Base-by-base conservation (phyloP, 352 stramenopile genomes). In the Aphanomyces euteiches region DNA sequence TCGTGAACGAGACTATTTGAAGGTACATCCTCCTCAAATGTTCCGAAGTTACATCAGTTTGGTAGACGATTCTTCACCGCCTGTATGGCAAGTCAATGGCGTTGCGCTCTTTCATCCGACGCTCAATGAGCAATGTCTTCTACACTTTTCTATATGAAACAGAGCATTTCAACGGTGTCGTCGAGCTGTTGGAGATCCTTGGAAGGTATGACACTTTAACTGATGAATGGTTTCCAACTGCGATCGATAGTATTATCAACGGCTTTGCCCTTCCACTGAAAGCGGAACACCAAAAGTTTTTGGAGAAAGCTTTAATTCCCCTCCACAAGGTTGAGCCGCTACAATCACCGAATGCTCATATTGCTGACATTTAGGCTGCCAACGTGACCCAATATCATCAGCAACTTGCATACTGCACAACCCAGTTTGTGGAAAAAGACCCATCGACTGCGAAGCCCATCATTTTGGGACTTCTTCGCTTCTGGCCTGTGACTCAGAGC, bases 51-150 rank as follows among this genome's bases (percentile, higher is more conserved):
- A 10, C n/a, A 34, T 34, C 28, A 36, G 21, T 4, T 7, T 38
- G 67, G 40, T 47, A 85, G 83, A 99, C 97, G 1, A 99, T 99
- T 75, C 81, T 99, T 48, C 97, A 99, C 75, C 91, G 97, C 47
- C 98, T 99, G 53, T 99, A 99, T 77, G 96, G 96, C 75, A 91
- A 99, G 79, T 98, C 98, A 67, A 99, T 99, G 92, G 95, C 90
- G 57, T 91, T 98, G 72, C 90, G 97, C 34, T 97, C 95, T 10
- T 99, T 99, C 72, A 99, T 99, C 72, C 92, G 97, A 15, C 90
- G 95, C 61, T 95, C 95, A 37, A 99, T 99, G 73, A 98, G 94
- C 69, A 98, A 99, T 77, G 92, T 98, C 48, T 99, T 99, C 73
- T 99, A 98, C 78, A 87, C 90, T 37, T 99, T 99, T 74, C 90